Base-by-base conservation (phyloP, 352 stramenopile genomes). In the Phytophthora kernoviae region DNA sequence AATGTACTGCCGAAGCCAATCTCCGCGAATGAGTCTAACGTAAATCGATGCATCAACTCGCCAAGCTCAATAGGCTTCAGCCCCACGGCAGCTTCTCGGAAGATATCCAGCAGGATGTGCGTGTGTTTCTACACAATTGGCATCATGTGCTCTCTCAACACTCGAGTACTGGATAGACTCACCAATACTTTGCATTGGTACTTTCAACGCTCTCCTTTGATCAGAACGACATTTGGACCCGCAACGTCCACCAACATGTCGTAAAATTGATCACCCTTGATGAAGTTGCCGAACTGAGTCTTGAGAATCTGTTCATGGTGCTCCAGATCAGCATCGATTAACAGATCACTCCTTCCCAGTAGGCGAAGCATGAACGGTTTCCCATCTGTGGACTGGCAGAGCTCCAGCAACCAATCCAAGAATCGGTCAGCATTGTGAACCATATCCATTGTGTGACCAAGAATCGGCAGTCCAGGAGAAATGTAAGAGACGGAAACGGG, bases 131-230 rank as follows among this genome's bases (percentile, higher is more conserved):
- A 54, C 27, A 87, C 68, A 45, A 66, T 65, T 11, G 50, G 53
- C 5, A 52, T 63, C 72, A 87, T 77, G 54, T 61, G 65, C 9
- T 79, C 67, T 17, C 67, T 54, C 60, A 87, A 60, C 59, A 71
- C 75, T 30, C 64, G 52, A 21, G 63, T 68, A 3, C 74, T 88
- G 21, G 95, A 89, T 17, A 97, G 90, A 48, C 93, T 88, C 33
- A 79, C 93, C 52, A 88, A 75, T 0, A 66, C 80, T 62, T 91
- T 92, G 43, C 86, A 78, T 46, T 94, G 86, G 47, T 74, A 57
- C 7, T 65, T 53, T 81, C 86, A 94, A 2, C 24, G 17, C 14
- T 64, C 65, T 22, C 81, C 81, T 47, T 94, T 76, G 10, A 68
- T 37, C 5, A 65, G 62, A 27, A 93, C 83, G 20, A 91, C 63